Conservation (phyloP, 208 protist species). For the Trypanosoma rangeli region DNA sequence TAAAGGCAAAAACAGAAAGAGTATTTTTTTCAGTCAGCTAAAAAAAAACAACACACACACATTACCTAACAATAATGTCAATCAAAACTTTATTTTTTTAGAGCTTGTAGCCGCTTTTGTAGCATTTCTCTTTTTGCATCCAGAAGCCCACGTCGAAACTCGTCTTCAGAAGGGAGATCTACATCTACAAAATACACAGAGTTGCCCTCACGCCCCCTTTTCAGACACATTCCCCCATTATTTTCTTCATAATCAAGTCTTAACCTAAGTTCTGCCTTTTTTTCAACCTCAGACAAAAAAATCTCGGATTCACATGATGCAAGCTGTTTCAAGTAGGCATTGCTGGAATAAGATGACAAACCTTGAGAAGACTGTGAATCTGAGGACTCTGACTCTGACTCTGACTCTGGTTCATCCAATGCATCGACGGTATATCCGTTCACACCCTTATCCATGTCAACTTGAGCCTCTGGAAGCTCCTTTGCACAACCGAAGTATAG, state of each 20-base stretch:
- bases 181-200: constrained; percentile 32
- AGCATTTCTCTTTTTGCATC: constrained; percentile 33
- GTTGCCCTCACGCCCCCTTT: constrained; percentile 6
- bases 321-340: constrained; percentile 32
- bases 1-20: background rate
- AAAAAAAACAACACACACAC: constrained; percentile 21
- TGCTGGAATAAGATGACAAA: constrained; percentile 1
- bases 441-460: background rate
- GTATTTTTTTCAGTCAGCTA: background rate
- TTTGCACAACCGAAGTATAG: constrained; percentile 80
- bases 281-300: constrained; percentile 32
- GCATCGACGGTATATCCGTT: constrained; percentile 4
- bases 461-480: constrained; percentile 55
- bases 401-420: constrained; percentile 6
- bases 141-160: constrained; percentile 28
- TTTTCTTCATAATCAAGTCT: background rate
- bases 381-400: constrained; percentile 1
- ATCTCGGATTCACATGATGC: constrained; percentile 25
- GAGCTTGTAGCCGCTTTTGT: constrained; percentile 34
- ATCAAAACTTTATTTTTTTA: constrained; percentile 31
- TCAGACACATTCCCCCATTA: background rate
- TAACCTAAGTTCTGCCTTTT: constrained; percentile 19
- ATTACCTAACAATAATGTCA: background rate
- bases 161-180: constrained; percentile 45
- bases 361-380: constrained; percentile 16